Conservation (phyloP, 2,329 filamentous ascomycete species). For the Incumbomyces delicatus region DNA sequence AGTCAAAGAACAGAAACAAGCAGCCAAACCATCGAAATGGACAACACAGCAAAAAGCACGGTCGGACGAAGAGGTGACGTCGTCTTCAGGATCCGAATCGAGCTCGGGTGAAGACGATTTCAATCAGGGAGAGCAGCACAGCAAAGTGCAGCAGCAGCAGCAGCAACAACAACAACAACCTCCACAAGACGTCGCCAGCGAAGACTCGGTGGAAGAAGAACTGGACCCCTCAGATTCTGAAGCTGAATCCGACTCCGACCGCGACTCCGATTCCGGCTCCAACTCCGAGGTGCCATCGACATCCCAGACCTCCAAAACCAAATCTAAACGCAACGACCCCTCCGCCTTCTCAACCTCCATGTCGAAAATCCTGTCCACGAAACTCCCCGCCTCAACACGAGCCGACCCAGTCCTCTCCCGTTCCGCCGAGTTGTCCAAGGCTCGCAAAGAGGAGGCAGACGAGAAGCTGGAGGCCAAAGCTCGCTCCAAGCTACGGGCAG, state of each 20-base stretch:
- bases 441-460: conserved; percentile 63
- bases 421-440: conserved; percentile 62
- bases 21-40: conserved; percentile 9
- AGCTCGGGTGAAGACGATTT: not conserved
- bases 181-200: conserved; percentile 19
- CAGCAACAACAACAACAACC: too few species aligned
- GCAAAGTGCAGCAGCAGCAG: conserved; percentile 14
- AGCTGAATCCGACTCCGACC: conserved; percentile 31
- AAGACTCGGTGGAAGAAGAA: conserved; percentile 7
- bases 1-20: not conserved
- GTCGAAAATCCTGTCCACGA: conserved; percentile 82
- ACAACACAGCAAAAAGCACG: conserved; percentile 9
- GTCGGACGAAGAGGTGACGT: conserved; percentile 6
- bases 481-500: conserved; percentile 64
- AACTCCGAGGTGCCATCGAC: conserved; percentile 29
- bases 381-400: conserved; percentile 71
- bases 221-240: conserved; percentile 13
- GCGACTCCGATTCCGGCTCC: conserved; percentile 31
- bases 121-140: conserved; percentile 14
- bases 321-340: conserved; percentile 77
- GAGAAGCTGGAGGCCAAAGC: conserved; percentile 73
- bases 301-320: conserved; percentile 23
- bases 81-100: not conserved
- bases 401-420: conserved; percentile 86
- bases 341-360: conserved; percentile 85